These are phyloP conservation scores for Candida verbasci DNA, from an alignment of 805 yeast genomes.

Conservation along the genomic window DNA sequence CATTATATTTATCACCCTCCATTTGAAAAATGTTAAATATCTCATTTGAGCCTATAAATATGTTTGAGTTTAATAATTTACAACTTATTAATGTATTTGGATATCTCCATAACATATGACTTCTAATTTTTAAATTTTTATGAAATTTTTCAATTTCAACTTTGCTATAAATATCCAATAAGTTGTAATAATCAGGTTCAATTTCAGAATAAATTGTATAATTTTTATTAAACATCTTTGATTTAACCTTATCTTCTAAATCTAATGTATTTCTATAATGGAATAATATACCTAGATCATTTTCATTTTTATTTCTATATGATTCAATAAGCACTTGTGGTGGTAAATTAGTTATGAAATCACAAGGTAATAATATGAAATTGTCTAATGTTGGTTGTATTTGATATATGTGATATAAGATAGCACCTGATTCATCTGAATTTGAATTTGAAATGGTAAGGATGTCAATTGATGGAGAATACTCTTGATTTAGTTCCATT, in stretches of 20 bases:
- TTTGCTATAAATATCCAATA: constrained; percentile 70
- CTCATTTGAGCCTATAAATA: constrained; percentile 43
- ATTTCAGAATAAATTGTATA: constrained; percentile 61
- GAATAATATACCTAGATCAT: constrained; percentile 71
- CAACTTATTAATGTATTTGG: constrained; percentile 78
- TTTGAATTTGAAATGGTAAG: constrained; percentile 12
- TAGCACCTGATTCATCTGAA: constrained; percentile 52
- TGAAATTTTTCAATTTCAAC: constrained; percentile 60
- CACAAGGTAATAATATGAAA: constrained; percentile 89
- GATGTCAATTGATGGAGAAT: constrained; percentile 3
- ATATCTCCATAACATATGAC: constrained; percentile 85
- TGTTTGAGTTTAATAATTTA: constrained; percentile 66
- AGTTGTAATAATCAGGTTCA: constrained; percentile 33
- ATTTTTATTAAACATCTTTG: constrained; percentile 51
- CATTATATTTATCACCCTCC: constrained; percentile 29
- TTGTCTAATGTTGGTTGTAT: constrained; percentile 25
- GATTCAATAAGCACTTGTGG: constrained; percentile 85
- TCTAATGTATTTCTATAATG: constrained; percentile 73
- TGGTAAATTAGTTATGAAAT: constrained; percentile 86
- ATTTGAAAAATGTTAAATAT: constrained; percentile 48
- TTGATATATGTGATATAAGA: constrained; percentile 47
- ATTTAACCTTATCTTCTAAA: constrained; percentile 65
- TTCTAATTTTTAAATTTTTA: constrained; percentile 71
- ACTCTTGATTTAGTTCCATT: constrained; percentile 11
- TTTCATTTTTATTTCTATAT: constrained; percentile 65